phyloP scores from a whole-genome alignment of 768 basidiomycete species.

The Pisolithus tinctorius region DNA sequence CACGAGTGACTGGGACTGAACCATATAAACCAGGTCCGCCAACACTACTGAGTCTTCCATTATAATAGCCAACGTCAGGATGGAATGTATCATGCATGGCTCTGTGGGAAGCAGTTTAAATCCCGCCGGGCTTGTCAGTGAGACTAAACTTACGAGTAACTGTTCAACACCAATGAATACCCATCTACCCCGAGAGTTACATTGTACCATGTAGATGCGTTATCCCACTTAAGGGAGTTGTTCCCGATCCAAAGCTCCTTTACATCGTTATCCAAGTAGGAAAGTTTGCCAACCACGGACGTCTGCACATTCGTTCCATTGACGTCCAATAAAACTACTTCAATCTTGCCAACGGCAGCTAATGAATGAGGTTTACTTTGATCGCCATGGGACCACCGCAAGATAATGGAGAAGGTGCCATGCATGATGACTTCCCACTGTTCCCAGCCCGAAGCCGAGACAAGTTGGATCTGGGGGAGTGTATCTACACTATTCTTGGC shows the following conservation, averaged over 20 bases:
- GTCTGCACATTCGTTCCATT: slow-evolving; percentile 6
- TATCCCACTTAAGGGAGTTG: slow-evolving; percentile 9
- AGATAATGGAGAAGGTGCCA: slow-evolving; percentile 7
- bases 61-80: slow-evolving; percentile 8
- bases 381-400: slow-evolving; percentile 11
- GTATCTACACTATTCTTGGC: slow-evolving; percentile 9
- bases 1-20: slow-evolving; percentile 10
- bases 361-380: not conserved
- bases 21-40: slow-evolving; percentile 5
- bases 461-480: slow-evolving; percentile 8
- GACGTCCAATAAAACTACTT: slow-evolving; percentile 2
- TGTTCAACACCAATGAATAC: slow-evolving; percentile 6
- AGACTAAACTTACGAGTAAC: slow-evolving; percentile 6
- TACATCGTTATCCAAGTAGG: not conserved
- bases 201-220: slow-evolving; percentile 9
- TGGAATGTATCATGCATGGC: slow-evolving; percentile 9
- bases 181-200: slow-evolving; percentile 3
- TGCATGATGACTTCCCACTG: slow-evolving; percentile 10
- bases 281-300: not conserved
- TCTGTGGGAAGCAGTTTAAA: not conserved
- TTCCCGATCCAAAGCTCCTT: slow-evolving; percentile 6
- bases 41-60: slow-evolving; percentile 8
- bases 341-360: slow-evolving; percentile 2
- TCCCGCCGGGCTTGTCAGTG: not conserved
- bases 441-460: slow-evolving; percentile 5